These are phyloP conservation scores for Pichia cabralensis DNA, from an alignment of 805 yeast genomes.

Conservation along the genomic window DNA sequence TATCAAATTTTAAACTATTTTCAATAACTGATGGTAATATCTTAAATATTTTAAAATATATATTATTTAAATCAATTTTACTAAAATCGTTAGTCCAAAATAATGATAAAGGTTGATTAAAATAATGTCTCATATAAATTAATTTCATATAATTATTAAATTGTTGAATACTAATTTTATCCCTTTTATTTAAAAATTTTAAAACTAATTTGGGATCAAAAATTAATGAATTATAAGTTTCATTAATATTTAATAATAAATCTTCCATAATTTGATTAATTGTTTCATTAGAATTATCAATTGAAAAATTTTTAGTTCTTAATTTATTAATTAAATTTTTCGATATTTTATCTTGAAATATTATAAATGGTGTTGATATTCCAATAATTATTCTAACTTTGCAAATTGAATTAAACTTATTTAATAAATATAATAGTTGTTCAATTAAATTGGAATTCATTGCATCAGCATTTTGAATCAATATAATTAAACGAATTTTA, in stretches of 20 bases:
- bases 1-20: slow-evolving; percentile 10
- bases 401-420: slow-evolving; percentile 13
- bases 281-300: slow-evolving; percentile 25
- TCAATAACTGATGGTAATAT: slow-evolving; percentile 21
- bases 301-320: slow-evolving; percentile 18
- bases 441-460: slow-evolving; percentile 19
- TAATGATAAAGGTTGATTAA: slow-evolving; percentile 24
- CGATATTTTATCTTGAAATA: slow-evolving; percentile 27
- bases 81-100: slow-evolving; percentile 24
- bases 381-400: slow-evolving; percentile 22
- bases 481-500: slow-evolving; percentile 14
- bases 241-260: slow-evolving; percentile 23
- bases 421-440: slow-evolving; percentile 17
- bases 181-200: slow-evolving; percentile 17
- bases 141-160: slow-evolving; percentile 24
- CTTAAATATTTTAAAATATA: slow-evolving; percentile 21
- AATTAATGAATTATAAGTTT: slow-evolving; percentile 24
- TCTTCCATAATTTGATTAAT: slow-evolving; percentile 24
- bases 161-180: slow-evolving; percentile 21
- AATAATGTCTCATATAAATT: slow-evolving; percentile 27
- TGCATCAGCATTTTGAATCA: slow-evolving; percentile 29
- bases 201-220: slow-evolving; percentile 24
- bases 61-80: slow-evolving; percentile 14
- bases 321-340: slow-evolving; percentile 15
- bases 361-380: slow-evolving; percentile 25